phyloP scores from a whole-genome alignment of 768 basidiomycete genomes.

The Lactarius pseudohatsudake region DNA sequence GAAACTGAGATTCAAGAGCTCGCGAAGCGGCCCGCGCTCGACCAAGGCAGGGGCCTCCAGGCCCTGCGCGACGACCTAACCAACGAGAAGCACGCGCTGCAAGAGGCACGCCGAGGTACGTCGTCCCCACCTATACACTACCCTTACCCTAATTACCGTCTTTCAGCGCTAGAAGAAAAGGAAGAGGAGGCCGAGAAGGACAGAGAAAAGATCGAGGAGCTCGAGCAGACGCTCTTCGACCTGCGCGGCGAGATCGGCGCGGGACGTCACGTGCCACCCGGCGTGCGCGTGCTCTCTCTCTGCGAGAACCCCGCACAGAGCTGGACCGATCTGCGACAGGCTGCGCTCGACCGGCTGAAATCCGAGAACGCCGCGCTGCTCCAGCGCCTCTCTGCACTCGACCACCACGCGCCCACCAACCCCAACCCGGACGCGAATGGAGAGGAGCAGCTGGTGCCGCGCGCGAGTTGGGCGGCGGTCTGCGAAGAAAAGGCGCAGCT shows the following conservation, averaged over 20 bases:
- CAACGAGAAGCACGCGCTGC: conserved; percentile 35
- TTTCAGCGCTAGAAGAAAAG: conserved; percentile 46
- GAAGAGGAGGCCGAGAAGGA: conserved; percentile 40
- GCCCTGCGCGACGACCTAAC: conserved; percentile 44
- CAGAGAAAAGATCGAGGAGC: conserved; percentile 57
- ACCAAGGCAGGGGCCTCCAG: conserved; percentile 31
- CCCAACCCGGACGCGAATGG: background rate
- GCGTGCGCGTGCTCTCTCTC: conserved; percentile 63
- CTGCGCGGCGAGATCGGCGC: conserved; percentile 72
- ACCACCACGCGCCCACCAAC: too few relatives aligned
- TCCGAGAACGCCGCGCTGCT: conserved; percentile 86
- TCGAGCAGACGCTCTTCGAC: conserved; percentile 79
- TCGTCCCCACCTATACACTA: background rate
- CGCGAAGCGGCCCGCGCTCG: conserved; percentile 37
- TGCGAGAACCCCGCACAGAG: conserved; percentile 49
- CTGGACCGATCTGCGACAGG: conserved; percentile 75
- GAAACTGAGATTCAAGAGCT: conserved; percentile 49
- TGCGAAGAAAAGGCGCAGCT: conserved; percentile 68
- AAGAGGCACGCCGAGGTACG: conserved; percentile 44
- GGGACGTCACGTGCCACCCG: conserved; percentile 73
- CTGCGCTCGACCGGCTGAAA: conserved; percentile 71
- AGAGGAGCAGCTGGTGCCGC: conserved; percentile 54
- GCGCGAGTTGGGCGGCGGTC: conserved; percentile 76
- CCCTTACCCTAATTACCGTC: background rate
- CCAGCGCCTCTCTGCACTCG: conserved; percentile 43